Evolutionary conservation across 306 rosid species (phyloP), one percentile per base, ranked within the genome.

Genomic region (Medicago ruthenica): DNA sequence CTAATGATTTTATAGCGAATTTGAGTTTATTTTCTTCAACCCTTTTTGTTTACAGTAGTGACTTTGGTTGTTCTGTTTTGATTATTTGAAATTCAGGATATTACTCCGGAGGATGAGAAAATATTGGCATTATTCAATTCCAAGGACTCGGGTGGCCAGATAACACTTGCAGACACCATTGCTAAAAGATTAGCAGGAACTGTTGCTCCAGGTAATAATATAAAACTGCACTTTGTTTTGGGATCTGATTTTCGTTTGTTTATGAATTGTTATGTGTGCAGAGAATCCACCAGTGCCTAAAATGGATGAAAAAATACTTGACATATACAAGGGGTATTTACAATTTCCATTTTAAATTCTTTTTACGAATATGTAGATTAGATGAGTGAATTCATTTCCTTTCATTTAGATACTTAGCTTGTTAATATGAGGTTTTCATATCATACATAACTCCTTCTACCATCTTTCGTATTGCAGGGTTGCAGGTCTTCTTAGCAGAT

Each of bases 61-160:
- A 54, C 47, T 13, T 63, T 70, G 27, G 40, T 55, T 69, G n/a
- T 63, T 45, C 8, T 2, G 21, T 9, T 27, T 62, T 74, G 42
- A 9, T 59, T 63, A 5, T 71, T 69, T 61, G 31, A 70, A 68
- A 67, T 71, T 50, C 79, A 84, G 86, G 86, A 87, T 58, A 90
- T 92, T 75, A 80, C 86, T 24, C 96, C 87, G 40, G 97, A 89
- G 61, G 96, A 92, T 7, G 97, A 90, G 82, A 84, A 54, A 65
- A 22, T 92, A 59, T 59, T 95, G 73, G 96, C 89, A 37, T 84
- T 87, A 6, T 95, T 92, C 78, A 61, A 87, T 13, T 83, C 84
- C 0, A 90, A 85, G 75, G 86, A 87, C 42, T 81, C 48, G 0
- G 83, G 85, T 53, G 74, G 58, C 5, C 91, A 83, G 66, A 86